These are phyloP conservation scores for Citrus sinensis DNA, from an alignment of 345 rosid species.

Conservation along the genomic window DNA sequence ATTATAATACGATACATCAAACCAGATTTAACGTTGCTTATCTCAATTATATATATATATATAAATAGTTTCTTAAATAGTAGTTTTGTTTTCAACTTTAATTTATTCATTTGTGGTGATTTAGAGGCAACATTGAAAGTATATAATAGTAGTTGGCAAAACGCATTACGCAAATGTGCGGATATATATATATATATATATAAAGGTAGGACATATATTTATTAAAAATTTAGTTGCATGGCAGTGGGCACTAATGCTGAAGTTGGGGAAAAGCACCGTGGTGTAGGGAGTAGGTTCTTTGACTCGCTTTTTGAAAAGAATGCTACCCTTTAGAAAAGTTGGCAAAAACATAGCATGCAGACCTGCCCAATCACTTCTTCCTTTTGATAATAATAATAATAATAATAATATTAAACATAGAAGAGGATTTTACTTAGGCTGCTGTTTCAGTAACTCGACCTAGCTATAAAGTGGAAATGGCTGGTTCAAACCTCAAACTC, in stretches of 20 bases:
- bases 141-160: not conserved
- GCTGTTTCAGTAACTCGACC: not conserved
- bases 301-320: conserved; percentile 23
- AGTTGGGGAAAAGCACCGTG: conserved; percentile 1
- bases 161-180: not conserved
- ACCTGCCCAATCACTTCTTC: not conserved
- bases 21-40: too few relatives aligned
- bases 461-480: not conserved
- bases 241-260: not conserved
- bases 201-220: too few relatives aligned
- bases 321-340: conserved; percentile 7
- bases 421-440: too few relatives aligned
- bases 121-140: not conserved
- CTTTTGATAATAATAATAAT: not conserved
- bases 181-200: not conserved
- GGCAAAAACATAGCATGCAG: conserved; percentile 1
- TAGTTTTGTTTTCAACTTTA: not conserved
- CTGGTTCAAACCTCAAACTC: not conserved
- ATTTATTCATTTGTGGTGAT: not conserved
- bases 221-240: not conserved
- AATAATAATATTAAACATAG: too few relatives aligned
- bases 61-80: too few relatives aligned
- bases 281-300: conserved; percentile 15
- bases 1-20: too few relatives aligned
- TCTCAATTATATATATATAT: too few relatives aligned